Percentiles rank a stretch among this genome's conserved stretches.
These are phyloP conservation scores for Irpex sp. DNA, from an alignment of 1,284 basidiomycete genomes.

Conservation along the genomic window DNA sequence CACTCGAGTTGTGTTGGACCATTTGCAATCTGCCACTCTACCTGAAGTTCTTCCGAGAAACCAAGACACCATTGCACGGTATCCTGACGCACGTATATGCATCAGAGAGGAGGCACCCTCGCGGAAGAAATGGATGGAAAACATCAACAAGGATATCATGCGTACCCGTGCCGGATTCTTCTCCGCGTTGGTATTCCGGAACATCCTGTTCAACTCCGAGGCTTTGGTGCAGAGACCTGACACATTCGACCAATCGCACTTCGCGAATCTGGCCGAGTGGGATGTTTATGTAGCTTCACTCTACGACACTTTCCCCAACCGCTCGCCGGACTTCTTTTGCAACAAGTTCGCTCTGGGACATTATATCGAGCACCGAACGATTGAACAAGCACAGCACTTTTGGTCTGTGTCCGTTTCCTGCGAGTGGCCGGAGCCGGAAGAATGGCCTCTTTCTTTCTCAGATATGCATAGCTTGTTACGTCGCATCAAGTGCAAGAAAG, in stretches of 20 bases:
- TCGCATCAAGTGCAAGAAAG: background rate
- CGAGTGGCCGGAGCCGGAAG: background rate
- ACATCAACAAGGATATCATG: too few relatives aligned
- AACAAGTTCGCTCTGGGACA: background rate
- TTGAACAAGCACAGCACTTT: background rate
- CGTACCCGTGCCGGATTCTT: too few relatives aligned
- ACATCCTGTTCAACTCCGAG: too few relatives aligned
- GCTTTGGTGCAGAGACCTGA: too few relatives aligned
- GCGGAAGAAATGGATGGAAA: too few relatives aligned
- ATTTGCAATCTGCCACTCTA: too few relatives aligned
- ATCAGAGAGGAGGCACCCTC: too few relatives aligned
- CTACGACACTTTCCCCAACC: background rate
- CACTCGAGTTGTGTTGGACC: background rate
- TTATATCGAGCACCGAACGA: background rate
- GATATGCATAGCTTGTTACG: background rate
- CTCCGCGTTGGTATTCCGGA: too few relatives aligned
- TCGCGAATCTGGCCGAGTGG: background rate
- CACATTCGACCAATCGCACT: too few relatives aligned
- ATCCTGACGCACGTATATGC: too few relatives aligned
- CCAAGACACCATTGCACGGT: too few relatives aligned
- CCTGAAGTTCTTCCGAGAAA: too few relatives aligned
- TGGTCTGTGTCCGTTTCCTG: background rate
- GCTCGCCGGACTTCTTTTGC: background rate
- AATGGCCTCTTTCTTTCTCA: background rate
- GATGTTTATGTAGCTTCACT: background rate